Conservation (phyloP, 2,329 filamentous ascomycete species). For the Neofusicoccum ribis region DNA sequence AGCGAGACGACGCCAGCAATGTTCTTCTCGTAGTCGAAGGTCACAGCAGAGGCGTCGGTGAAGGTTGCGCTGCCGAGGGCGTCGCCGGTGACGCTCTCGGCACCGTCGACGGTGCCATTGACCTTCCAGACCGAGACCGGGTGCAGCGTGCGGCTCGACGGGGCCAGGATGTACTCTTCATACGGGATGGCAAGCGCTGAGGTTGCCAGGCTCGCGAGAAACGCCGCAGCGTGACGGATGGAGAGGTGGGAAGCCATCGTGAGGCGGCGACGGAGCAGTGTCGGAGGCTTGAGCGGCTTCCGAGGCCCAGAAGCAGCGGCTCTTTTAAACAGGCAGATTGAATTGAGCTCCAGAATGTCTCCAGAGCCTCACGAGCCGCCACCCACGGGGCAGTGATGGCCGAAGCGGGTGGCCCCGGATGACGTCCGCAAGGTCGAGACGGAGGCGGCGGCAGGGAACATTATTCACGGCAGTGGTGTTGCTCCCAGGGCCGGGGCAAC, state of each 20-base stretch:
- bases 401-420: not conserved
- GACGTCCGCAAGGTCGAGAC: not conserved
- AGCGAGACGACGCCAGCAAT: conserved; percentile 41
- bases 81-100: conserved; percentile 34
- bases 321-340: not conserved
- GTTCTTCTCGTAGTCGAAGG: conserved; percentile 46
- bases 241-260: not conserved
- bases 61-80: conserved; percentile 35
- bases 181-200: conserved; percentile 30
- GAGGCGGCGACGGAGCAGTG: not conserved
- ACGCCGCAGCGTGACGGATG: not conserved
- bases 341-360: not conserved
- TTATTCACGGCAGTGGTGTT: not conserved
- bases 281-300: not conserved
- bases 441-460: not conserved
- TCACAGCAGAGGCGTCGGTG: conserved; percentile 36
- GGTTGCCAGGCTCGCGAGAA: not conserved
- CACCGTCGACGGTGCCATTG: conserved; percentile 41
- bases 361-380: conserved; percentile 2
- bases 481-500: not conserved
- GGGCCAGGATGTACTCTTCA: conserved; percentile 44
- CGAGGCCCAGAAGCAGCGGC: not conserved
- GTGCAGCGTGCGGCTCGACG: conserved; percentile 37
- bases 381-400: conserved; percentile 4
- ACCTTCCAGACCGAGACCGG: conserved; percentile 40